Base-by-base conservation (phyloP, 768 basidiomycete species). In the Termitomyces eurrhizus region DNA sequence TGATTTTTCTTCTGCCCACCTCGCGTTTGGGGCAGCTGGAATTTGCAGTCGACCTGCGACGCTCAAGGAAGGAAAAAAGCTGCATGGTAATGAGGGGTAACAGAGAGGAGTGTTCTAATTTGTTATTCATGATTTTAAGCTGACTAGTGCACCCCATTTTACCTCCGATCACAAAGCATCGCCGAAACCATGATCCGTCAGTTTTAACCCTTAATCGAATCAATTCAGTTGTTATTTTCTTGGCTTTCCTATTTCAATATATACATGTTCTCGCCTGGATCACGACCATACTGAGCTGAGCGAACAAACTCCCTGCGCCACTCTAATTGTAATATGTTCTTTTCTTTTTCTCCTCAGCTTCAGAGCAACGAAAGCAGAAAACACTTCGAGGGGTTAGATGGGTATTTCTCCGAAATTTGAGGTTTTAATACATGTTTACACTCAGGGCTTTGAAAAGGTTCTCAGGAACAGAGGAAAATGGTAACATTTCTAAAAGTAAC, bases 1-100 rank as follows among this genome's bases (percentile, higher is more conserved):
- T 13, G n/a, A 16, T 13, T 26, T 26, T 39, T 21, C 11, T 2
- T 39, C 46, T 14, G 24, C 57, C 57, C 13, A 65, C 64, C 61
- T 62, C 48, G 35, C 12, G 7, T 44, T 57, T 48, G 24, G 7
- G 56, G 12, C 39, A 41, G 59, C 1, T 44, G 42, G 21, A 14
- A 2, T 8, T 57, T 52, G 52, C 9, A 37, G 57, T 57, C 56
- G 61, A 62, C 53, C 49, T 41, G 49, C 56, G 58, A 33, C 64
- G 64, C 14, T 60, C 58, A 58, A 65, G 37, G 26, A 62, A 62
- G 24, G 64, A 52, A 14, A 60, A 55, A 52, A 62, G 29, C 4
- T 60, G 64, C 59, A 62, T 60, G 37, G 16, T 50, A 56, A 32
- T 4, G 51, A n/a, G 13, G n/a, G 13, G 35, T 42, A 5, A 32